These are phyloP conservation scores for Pterocarpus macrocarpus DNA, from an alignment of 306 rosid genomes.

Conservation along the genomic window DNA sequence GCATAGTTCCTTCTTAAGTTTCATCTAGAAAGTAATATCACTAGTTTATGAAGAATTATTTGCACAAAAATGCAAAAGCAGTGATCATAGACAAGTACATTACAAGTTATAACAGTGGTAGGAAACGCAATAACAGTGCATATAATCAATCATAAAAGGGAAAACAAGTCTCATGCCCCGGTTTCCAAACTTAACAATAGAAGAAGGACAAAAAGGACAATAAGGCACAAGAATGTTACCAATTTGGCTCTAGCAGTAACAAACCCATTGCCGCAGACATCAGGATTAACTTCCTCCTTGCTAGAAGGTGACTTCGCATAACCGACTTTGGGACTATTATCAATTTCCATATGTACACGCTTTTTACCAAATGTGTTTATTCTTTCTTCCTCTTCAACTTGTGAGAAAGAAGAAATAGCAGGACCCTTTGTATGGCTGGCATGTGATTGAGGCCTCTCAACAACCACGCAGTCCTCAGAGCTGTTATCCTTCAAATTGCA, in stretches of 20 bases:
- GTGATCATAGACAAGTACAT: not conserved
- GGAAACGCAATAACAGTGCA: not conserved
- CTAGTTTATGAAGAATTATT: conserved; percentile 16
- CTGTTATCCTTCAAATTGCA: conserved; percentile 54
- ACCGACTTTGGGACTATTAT: conserved; percentile 60
- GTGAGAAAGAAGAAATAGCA: conserved; percentile 52
- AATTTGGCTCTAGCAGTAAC: conserved; percentile 58
- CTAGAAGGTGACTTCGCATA: conserved; percentile 63
- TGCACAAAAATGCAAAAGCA: not conserved
- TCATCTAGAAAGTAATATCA: conserved; percentile 34
- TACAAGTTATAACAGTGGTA: not conserved
- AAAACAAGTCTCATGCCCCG: not conserved
- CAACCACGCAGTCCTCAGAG: conserved; percentile 60
- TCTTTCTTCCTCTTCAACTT: conserved; percentile 70
- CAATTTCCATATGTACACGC: conserved; percentile 68
- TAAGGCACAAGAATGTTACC: conserved; percentile 38
- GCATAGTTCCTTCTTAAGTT: conserved; percentile 9
- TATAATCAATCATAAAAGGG: not conserved
- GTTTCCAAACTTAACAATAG: not conserved
- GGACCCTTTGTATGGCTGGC: conserved; percentile 54
- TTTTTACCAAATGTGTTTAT: conserved; percentile 58
- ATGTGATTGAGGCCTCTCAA: conserved; percentile 61
- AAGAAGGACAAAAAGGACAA: not conserved
- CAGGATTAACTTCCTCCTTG: conserved; percentile 65
- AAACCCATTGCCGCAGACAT: conserved; percentile 65